Base-by-base conservation (phyloP, 768 basidiomycete species). In the Paxillus rubicundulus region DNA sequence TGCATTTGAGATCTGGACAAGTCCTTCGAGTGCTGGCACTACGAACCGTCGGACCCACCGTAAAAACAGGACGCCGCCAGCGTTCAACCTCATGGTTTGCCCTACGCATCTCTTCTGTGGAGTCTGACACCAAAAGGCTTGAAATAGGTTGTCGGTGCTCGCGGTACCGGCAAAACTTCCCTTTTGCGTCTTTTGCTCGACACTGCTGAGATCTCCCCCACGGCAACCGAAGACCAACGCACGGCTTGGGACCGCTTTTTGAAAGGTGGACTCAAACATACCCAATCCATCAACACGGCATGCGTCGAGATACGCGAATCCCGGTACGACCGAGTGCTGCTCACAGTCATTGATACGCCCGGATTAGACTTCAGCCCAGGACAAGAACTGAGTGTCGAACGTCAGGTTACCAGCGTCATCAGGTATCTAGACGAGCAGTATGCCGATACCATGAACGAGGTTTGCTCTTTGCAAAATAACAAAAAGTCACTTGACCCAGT, bases 371-470 rank as follows among this genome's bases (percentile, higher is more conserved):
- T 90, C 65, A 61, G 75, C 39, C 77, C 81, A 45, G 86, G 89
- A 33, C 80, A 77, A 56, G 90, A 92, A 68, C 71, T 94, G 54
- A 82, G 78, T 66, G 77, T 93, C 49, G 92, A 93, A 62, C 79
- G 87, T 49, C 87, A 90, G 66, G 86, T 93, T 16, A 84, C 82
- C 33, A 61, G 70, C 10, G 72, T 94, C 32, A 78, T 92, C 62
- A 89, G 84, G 67, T 89, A 91, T 58, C 71, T 93, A 7, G 92
- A 93, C 57, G 73, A 80, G 4, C 88, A 87, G 61, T 93, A 85
- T 66, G 86, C 87, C 12, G 89, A 92, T 60, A 92, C 91, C 1
- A 85, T 94, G 84, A 88, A 78, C 63, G 91, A 93, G 76, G 91
- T 89, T 54, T 6, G 64, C 57, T 9, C 12, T 5, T 30, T 38